Percentiles rank a stretch among this genome's conserved stretches.
phyloP scores from a whole-genome alignment of 73 alveolate genomes.

The Breviolum minutum region DNA sequence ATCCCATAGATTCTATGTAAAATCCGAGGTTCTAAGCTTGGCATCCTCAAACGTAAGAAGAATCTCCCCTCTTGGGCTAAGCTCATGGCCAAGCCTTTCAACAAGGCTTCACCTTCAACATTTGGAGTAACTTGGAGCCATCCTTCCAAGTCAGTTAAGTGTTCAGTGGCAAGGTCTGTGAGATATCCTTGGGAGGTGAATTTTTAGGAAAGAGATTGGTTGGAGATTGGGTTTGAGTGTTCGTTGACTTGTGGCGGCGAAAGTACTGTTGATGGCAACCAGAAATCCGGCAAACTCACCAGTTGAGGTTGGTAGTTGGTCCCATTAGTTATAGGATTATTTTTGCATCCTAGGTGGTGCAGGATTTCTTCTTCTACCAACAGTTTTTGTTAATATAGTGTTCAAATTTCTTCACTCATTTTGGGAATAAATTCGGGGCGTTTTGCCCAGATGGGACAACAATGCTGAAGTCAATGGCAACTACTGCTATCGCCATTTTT shows the following conservation, averaged over 20 bases:
- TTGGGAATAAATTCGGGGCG: neutral
- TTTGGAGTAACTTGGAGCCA: neutral
- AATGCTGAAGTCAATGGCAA: no score
- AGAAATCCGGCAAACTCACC: no score
- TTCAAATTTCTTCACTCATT: neutral
- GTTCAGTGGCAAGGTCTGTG: neutral
- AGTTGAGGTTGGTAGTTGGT: no score
- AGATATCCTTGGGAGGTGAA: neutral
- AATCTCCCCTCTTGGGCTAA: neutral
- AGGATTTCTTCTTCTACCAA: no score
- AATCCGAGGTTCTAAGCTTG: neutral
- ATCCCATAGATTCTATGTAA: no score
- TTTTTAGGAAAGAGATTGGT: neutral
- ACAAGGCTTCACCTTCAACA: neutral
- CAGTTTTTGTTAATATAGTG: no score
- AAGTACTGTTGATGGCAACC: no score
- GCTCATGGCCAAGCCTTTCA: neutral
- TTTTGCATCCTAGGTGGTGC: no score
- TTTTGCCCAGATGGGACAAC: no score
- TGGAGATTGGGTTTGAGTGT: neutral
- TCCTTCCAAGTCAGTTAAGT: neutral
- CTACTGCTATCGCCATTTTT: no score
- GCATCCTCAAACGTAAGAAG: neutral
- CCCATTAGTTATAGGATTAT: no score
- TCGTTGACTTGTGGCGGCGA: no score